Conservation (phyloP, 352 stramenopile genomes). For the Phytophthora pini region DNA sequence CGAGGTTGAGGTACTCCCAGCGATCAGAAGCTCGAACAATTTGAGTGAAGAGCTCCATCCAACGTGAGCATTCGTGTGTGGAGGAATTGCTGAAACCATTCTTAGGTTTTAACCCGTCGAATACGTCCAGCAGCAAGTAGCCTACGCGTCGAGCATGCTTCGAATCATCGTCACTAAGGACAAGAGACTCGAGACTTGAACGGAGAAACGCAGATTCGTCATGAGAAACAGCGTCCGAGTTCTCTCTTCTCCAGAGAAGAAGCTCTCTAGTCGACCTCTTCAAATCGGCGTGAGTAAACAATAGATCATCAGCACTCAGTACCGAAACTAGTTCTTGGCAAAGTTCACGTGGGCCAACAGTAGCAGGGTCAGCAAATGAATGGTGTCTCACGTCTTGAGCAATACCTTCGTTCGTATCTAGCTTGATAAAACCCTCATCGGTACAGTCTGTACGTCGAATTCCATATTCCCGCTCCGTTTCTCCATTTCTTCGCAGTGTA, state of each 20-base stretch:
- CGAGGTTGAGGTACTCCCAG: slow-evolving; percentile 60
- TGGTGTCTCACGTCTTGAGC: slow-evolving; percentile 32
- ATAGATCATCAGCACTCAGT: slow-evolving; percentile 24
- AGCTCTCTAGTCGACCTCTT: slow-evolving; percentile 50
- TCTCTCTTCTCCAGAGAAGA: slow-evolving; percentile 26
- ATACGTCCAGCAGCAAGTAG: slow-evolving; percentile 67
- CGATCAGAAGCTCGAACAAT: slow-evolving; percentile 29
- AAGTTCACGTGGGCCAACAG: slow-evolving; percentile 34
- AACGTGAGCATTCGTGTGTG: slow-evolving; percentile 12
- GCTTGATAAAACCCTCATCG: slow-evolving; percentile 61
- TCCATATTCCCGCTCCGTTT: slow-evolving; percentile 64
- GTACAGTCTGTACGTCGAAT: slow-evolving; percentile 37
- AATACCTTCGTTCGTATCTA: slow-evolving; percentile 38
- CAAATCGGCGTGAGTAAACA: slow-evolving; percentile 45
- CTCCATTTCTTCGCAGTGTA: slow-evolving; percentile 34
- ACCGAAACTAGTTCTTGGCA: slow-evolving; percentile 41
- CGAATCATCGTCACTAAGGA: slow-evolving; percentile 20
- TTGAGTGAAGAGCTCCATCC: slow-evolving; percentile 33
- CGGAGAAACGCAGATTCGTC: slow-evolving; percentile 25
- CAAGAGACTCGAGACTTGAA: slow-evolving; percentile 25
- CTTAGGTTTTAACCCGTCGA: slow-evolving; percentile 30
- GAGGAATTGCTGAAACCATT: not conserved
- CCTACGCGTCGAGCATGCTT: slow-evolving; percentile 60
- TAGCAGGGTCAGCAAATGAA: slow-evolving; percentile 39
- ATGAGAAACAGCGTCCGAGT: not conserved